These are phyloP conservation scores for Bryum argenteum DNA, from an alignment of 225 moss, liverwort and hornwort species.

Conservation along the genomic window DNA sequence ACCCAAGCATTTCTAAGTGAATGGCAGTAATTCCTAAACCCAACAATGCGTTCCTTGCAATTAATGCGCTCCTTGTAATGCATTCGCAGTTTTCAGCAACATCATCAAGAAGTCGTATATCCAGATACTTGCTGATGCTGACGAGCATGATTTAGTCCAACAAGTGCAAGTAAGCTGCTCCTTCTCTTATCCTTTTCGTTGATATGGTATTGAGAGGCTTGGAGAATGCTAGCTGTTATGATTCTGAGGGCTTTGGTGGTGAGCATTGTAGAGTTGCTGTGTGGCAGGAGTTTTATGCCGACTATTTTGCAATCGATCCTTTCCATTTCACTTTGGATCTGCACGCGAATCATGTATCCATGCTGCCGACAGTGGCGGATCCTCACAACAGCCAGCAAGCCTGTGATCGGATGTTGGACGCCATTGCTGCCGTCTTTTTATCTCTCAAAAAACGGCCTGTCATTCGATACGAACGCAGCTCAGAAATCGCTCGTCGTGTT, in stretches of 20 bases:
- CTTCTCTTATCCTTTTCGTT: constrained; percentile 13
- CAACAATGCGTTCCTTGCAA: neutral
- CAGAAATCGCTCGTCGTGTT: constrained; percentile 86
- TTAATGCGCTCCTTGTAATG: constrained; percentile 1
- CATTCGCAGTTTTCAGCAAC: constrained; percentile 88
- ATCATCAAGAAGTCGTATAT: constrained; percentile 90
- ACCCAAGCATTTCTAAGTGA: neutral
- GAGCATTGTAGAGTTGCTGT: constrained; percentile 20
- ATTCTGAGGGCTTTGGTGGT: constrained; percentile 9
- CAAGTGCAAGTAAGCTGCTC: constrained; percentile 77
- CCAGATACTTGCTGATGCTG: constrained; percentile 94
- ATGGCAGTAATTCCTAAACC: neutral
- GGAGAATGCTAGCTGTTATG: neutral
- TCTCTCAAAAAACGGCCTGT: constrained; percentile 93
- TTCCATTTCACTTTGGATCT: constrained; percentile 96
- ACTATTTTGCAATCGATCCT: constrained; percentile 94
- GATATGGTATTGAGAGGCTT: constrained; percentile 6
- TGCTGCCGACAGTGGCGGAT: constrained; percentile 86
- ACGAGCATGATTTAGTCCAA: constrained; percentile 92
- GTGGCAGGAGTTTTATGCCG: constrained; percentile 95
- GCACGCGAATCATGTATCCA: constrained; percentile 88
- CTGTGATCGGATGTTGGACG: constrained; percentile 94
- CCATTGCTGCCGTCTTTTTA: constrained; percentile 88
- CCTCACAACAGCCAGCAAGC: constrained; percentile 88
- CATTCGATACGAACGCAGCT: constrained; percentile 90